Evolutionary conservation across 495 filamentous ascomycete genomes (phyloP).

Genomic region (Podospora pseudopauciseta): DNA sequence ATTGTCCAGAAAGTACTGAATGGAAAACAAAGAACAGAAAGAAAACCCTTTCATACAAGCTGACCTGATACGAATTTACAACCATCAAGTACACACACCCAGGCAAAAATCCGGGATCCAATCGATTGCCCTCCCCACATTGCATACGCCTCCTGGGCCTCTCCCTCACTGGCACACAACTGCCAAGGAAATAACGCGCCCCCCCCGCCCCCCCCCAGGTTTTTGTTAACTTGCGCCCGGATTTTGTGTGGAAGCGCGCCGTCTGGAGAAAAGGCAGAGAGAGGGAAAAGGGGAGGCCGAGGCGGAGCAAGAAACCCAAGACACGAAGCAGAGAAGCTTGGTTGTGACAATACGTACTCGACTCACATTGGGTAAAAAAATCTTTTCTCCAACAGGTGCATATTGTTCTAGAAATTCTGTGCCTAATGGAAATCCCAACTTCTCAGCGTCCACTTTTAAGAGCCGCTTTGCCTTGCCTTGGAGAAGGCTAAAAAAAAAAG

Average conservation of each 20-base stretch:
- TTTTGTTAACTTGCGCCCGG: neutral
- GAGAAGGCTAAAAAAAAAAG: too few relatives aligned
- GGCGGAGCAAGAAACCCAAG: neutral
- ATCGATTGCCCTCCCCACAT: neutral
- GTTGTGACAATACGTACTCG: neutral
- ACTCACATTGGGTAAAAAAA: neutral
- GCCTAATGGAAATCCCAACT: too few relatives aligned
- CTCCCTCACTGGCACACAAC: neutral
- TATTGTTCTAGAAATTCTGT: too few relatives aligned
- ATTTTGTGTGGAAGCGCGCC: neutral
- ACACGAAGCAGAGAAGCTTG: neutral
- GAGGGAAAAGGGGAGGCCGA: neutral
- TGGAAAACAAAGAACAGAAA: neutral
- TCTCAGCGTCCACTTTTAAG: too few relatives aligned
- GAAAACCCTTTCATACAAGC: neutral
- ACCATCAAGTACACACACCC: neutral
- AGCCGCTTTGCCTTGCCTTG: too few relatives aligned
- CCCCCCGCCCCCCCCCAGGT: neutral
- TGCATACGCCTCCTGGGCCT: neutral
- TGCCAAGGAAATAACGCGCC: neutral
- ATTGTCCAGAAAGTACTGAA: neutral
- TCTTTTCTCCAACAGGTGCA: too few relatives aligned
- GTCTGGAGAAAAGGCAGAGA: neutral
- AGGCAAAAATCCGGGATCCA: neutral
- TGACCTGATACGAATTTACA: neutral